These are phyloP conservation scores for Globisporangium solare DNA, from an alignment of 352 stramenopile genomes.

Conservation along the genomic window DNA sequence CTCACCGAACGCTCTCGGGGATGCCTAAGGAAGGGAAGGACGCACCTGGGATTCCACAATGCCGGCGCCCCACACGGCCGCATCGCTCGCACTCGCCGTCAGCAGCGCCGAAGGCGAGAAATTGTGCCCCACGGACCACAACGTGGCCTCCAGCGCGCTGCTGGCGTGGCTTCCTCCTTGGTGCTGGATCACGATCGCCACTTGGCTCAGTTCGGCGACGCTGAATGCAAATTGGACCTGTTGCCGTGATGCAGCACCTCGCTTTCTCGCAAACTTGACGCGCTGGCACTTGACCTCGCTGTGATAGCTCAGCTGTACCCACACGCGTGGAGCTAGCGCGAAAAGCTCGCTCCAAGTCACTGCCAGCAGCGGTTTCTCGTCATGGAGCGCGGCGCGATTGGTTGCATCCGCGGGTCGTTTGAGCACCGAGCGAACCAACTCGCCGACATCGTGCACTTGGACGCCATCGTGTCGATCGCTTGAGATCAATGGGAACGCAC, in stretches of 20 bases:
- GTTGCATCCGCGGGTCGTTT: neutral
- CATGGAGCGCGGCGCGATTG: neutral
- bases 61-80: too few relatives aligned
- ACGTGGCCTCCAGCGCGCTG: neutral
- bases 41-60: constrained; percentile 7
- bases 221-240: constrained; percentile 11
- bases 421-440: neutral
- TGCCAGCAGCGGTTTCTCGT: constrained; percentile 2
- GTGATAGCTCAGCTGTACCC: constrained; percentile 18
- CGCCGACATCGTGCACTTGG: constrained; percentile 4
- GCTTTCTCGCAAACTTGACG: neutral
- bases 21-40: neutral
- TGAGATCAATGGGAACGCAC: constrained; percentile 18
- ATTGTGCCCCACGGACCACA: constrained; percentile 21
- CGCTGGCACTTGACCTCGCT: constrained; percentile 12
- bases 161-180: neutral
- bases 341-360: constrained; percentile 27
- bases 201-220: constrained; percentile 8
- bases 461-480: neutral
- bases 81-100: neutral
- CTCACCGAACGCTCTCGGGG: too few relatives aligned
- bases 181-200: constrained; percentile 6
- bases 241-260: neutral
- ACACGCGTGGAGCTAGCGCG: constrained; percentile 21
- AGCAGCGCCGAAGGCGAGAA: constrained; percentile 15